phyloP scores from a whole-genome alignment of 2,329 filamentous ascomycete genomes.

The Didymella segeticola region DNA sequence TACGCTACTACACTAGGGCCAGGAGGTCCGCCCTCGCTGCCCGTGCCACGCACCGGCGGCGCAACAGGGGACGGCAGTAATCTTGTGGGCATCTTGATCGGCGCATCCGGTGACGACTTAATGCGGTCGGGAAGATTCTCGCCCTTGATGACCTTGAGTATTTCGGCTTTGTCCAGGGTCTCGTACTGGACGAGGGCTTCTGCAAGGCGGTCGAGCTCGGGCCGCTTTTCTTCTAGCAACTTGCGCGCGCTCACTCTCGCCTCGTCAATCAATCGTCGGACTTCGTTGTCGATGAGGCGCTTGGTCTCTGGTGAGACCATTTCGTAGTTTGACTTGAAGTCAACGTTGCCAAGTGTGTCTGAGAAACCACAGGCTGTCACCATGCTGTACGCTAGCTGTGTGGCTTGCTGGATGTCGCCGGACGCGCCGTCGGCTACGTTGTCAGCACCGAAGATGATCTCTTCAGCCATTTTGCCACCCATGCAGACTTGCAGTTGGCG shows the following conservation, averaged over 20 bases:
- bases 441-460: constrained; percentile 89
- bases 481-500: constrained; percentile 80
- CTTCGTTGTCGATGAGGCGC: constrained; percentile 84
- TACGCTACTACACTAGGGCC: constrained; percentile 13
- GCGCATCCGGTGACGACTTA: constrained; percentile 61
- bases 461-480: constrained; percentile 88
- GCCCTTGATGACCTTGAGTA: constrained; percentile 86
- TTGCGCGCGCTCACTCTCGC: constrained; percentile 75
- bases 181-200: constrained; percentile 94
- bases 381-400: constrained; percentile 82
- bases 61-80: constrained; percentile 26
- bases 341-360: constrained; percentile 83
- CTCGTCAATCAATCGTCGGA: constrained; percentile 83
- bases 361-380: constrained; percentile 92
- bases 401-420: constrained; percentile 81
- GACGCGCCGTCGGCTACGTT: constrained; percentile 90
- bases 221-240: constrained; percentile 75
- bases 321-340: constrained; percentile 81
- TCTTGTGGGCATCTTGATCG: constrained; percentile 71
- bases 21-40: constrained; percentile 12
- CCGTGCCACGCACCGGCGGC: constrained; percentile 28
- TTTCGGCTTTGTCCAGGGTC: constrained; percentile 86
- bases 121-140: constrained; percentile 78
- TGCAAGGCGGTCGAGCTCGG: constrained; percentile 86
- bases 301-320: constrained; percentile 86